Percentiles rank a stretch among this genome's conserved stretches.
These are phyloP conservation scores for Daldinia childiae DNA, from an alignment of 495 filamentous ascomycete species.

Conservation along the genomic window DNA sequence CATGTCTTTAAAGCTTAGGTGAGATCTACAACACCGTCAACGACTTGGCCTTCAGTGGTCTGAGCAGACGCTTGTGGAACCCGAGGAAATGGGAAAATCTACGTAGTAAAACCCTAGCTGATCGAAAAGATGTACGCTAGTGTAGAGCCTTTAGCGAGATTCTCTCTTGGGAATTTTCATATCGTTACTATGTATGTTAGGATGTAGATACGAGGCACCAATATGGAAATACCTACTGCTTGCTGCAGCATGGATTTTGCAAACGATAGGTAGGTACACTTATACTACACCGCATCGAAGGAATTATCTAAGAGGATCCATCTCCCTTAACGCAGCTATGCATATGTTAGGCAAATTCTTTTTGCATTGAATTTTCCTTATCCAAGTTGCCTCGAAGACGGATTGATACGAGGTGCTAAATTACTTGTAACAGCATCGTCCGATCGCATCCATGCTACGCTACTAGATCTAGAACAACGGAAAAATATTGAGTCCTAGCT, in stretches of 20 bases:
- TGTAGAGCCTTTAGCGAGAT: background rate
- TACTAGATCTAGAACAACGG: conserved; percentile 31
- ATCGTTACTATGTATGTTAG: no score
- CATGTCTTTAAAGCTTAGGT: conserved; percentile 23
- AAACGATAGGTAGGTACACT: background rate
- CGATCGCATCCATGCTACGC: conserved; percentile 26
- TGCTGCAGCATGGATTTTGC: background rate
- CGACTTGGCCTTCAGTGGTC: background rate
- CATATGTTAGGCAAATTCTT: background rate
- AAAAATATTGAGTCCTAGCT: conserved; percentile 6
- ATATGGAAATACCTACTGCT: conserved; percentile 12
- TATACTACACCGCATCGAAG: background rate
- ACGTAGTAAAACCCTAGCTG: conserved; percentile 4
- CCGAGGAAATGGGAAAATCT: background rate
- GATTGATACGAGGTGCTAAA: conserved; percentile 33
- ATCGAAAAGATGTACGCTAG: conserved; percentile 13
- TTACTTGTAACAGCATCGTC: conserved; percentile 26
- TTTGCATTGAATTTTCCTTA: background rate
- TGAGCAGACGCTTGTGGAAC: background rate
- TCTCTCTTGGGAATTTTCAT: background rate
- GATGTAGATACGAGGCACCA: conserved; percentile 28
- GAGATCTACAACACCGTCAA: conserved; percentile 25
- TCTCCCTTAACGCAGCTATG: background rate
- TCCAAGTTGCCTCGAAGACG: background rate
- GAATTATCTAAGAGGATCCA: conserved; percentile 9